Base-by-base conservation (phyloP, 2,329 filamentous ascomycete genomes). In the Phialemoniopsis sp. region DNA sequence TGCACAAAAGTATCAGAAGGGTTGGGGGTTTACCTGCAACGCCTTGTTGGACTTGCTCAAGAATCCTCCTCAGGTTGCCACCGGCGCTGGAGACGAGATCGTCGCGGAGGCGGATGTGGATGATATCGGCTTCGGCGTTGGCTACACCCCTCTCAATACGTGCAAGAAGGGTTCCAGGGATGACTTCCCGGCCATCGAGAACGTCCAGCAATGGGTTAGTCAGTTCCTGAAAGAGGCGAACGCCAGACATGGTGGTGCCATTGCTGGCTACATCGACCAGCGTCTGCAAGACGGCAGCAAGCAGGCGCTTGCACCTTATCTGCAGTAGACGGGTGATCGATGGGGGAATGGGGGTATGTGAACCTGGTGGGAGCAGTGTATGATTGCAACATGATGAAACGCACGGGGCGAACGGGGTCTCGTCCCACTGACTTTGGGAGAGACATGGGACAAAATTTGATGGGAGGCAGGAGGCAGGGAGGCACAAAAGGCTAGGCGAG, bases 121-220 rank as follows among this genome's bases (percentile, higher is more conserved):
- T 53, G 93, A 98, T 59, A 82, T 96, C 49, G 85, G 88, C 19
- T 98, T 98, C 56, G 93, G 93, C 18, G 82, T 96, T 48, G 91
- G 89, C 8, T 98, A 95, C 65, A 97, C 93, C 1, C 84, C 87
- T 26, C 76, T 98, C 46, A 95, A 91, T 67, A 96, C 91, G 0
- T 93, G 91, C 68, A 88, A 85, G 59, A 82, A 82, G 43, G 70
- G 79, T 4, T 67, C 78, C 2, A 75, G 73, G 37, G 93, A 97
- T 58, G 85, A 90, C 15, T 97, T 89, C 70, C 85, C 90, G 1
- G 86, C 96, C 45, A 81, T 95, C 13, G 76, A 79, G 5, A 83
- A 89, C 39, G 86, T 89, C 43, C 69, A 89, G 38, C 85, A 85
- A 59, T 98, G 91, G 91, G 90, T 95, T 17, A 68, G 85, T 40